Evolutionary conservation across 2,329 filamentous ascomycete genomes (phyloP).

Genomic region (Graphilbum fragrans): DNA sequence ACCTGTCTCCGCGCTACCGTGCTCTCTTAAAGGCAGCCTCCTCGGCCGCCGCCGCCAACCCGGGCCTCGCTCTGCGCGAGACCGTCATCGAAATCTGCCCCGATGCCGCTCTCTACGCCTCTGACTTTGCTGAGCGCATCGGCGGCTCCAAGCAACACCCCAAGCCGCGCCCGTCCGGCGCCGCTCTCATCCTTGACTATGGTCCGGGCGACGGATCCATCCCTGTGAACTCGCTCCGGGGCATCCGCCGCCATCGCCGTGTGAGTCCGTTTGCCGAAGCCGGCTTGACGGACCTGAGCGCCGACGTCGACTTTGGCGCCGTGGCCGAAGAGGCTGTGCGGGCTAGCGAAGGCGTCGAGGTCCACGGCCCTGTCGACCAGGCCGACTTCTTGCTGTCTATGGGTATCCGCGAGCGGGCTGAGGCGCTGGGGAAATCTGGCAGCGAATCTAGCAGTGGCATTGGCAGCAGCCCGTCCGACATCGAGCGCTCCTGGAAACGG

Average conservation of each 20-base stretch:
- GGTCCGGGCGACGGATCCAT: constrained; percentile 61
- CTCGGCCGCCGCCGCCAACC: background rate
- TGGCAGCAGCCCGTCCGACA: constrained; percentile 30
- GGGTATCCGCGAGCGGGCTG: constrained; percentile 71
- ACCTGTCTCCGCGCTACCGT: constrained; percentile 67
- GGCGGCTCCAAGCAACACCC: constrained; percentile 48
- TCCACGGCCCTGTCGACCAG: constrained; percentile 85
- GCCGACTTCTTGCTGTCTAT: constrained; percentile 65
- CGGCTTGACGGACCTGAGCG: constrained; percentile 77
- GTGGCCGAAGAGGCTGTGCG: constrained; percentile 70
- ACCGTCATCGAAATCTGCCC: constrained; percentile 84
- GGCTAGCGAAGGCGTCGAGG: constrained; percentile 70
- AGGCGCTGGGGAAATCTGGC: constrained; percentile 45
- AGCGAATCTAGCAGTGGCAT: constrained; percentile 5
- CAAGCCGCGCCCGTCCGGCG: constrained; percentile 59
- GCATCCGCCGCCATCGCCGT: constrained; percentile 64
- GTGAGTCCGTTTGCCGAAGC: constrained; percentile 72
- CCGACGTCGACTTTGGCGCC: constrained; percentile 85
- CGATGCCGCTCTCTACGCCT: constrained; percentile 67
- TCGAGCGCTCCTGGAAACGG: constrained; percentile 67
- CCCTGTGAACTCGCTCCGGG: constrained; percentile 79
- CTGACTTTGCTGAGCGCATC: constrained; percentile 75
- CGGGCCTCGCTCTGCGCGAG: constrained; percentile 43
- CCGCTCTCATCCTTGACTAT: constrained; percentile 93
- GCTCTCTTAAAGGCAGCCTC: constrained; percentile 31